Evolutionary conservation across 345 rosid species (phyloP), one percentile per base, ranked within the genome.

Genomic region (Brassica rapa): DNA sequence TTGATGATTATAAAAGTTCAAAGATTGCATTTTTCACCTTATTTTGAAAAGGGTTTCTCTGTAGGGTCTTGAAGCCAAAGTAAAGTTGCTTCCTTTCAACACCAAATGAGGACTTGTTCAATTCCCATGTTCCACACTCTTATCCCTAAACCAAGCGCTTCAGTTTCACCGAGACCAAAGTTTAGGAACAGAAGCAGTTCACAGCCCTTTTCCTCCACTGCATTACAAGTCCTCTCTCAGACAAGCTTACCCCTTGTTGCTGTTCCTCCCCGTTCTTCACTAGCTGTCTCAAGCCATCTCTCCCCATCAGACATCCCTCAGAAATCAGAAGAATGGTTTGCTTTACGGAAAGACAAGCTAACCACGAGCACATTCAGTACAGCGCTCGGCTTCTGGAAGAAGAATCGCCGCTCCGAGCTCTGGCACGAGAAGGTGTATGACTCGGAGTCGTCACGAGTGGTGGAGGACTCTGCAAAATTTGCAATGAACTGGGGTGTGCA

Each of bases 341-440:
- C 91, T 16, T 79, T 94, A 37, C 81, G 97, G 62, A 89, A 76
- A 87, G 87, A 92, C 85, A 87, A 86, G 84, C 83, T 94, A 70
- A 94, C 98, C 5, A 88, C 98, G 0, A 94, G 98, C 86, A 92
- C 97, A 65, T 94, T 94, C 85, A 92, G 97, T 63, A 94, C 97
- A 19, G 98, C 92, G 5, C 81, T 94, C 41, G 98, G 98, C 4
- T 88, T 94, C 66, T 94, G 98, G 98, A 94, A 92, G 77, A 90
- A 90, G 46, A 88, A 64, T 0, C 91, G 93, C 7, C 90, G 98
- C 7, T 51, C 77, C 12, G 93, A 94, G 85, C 97, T 94, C 9
- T 94, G 98, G 98, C 86, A 82, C 27, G 98, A 94, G 80, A 94
- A 94, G 71, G 97, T 92, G 1, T 94, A 87, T 62, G 81, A 73